phyloP scores from a whole-genome alignment of 106 monocot genomes.

The Dactylorhiza incarnata region DNA sequence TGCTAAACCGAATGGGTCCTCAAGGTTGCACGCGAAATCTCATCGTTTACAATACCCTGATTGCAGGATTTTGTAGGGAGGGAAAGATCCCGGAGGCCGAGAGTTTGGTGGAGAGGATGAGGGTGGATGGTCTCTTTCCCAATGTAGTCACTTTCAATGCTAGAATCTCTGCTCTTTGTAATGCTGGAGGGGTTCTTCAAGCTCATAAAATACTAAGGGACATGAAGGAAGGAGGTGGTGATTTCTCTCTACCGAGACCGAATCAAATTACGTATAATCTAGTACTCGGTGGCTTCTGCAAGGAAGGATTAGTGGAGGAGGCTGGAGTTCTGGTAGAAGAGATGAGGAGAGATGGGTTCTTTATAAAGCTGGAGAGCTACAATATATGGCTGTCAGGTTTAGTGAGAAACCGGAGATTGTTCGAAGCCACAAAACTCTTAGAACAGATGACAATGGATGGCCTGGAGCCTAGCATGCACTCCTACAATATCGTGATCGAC shows the following conservation, averaged over 20 bases:
- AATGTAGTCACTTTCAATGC: conserved; percentile 91
- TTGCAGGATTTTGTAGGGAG: conserved; percentile 70
- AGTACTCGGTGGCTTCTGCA: conserved; percentile 72
- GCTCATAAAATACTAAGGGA: conserved; percentile 67
- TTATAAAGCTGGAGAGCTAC: conserved; percentile 46
- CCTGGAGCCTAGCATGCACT: conserved; percentile 42
- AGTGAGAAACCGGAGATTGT: conserved; percentile 44
- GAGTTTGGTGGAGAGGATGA: conserved; percentile 69
- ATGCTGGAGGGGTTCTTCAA: conserved; percentile 49
- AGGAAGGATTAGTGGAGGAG: conserved; percentile 50
- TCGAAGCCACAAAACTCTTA: conserved; percentile 49
- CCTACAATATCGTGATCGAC: conserved; percentile 77
- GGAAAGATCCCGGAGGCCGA: conserved; percentile 57
- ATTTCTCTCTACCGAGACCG: conserved; percentile 48
- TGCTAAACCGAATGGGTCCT: conserved; percentile 49
- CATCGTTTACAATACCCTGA: conserved; percentile 68
- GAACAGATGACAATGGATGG: conserved; percentile 56
- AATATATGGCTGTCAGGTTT: conserved; percentile 81
- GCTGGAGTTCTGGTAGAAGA: conserved; percentile 40
- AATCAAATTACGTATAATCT: conserved; percentile 61
- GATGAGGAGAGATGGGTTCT: conserved; percentile 60
- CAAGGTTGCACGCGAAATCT: conserved; percentile 38
- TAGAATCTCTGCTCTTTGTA: conserved; percentile 82
- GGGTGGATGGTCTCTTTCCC: conserved; percentile 38
- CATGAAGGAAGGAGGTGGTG: conserved; percentile 46